phyloP scores from a whole-genome alignment of 2,329 filamentous ascomycete genomes.

The Xylaria sp. region DNA sequence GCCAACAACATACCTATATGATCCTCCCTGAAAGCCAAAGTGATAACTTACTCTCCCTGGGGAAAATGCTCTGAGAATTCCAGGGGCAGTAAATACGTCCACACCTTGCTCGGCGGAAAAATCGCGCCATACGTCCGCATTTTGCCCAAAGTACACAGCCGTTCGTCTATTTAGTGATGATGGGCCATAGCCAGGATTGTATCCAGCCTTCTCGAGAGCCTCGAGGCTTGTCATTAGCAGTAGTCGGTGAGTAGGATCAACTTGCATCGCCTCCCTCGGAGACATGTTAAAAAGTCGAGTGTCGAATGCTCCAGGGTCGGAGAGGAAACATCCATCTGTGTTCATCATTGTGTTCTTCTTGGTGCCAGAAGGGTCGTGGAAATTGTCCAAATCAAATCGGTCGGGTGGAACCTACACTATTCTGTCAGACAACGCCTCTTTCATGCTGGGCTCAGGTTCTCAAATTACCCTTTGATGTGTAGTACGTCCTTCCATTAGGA shows the following conservation, averaged over 20 bases:
- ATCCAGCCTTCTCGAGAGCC: slow-evolving; percentile 36
- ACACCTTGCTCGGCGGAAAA: slow-evolving; percentile 34
- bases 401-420: slow-evolving; percentile 30
- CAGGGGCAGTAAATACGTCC: slow-evolving; percentile 21
- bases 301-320: slow-evolving; percentile 36
- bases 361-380: slow-evolving; percentile 33
- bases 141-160: slow-evolving; percentile 46
- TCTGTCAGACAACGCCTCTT: neutral
- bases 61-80: slow-evolving; percentile 27
- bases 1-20: slow-evolving; percentile 20
- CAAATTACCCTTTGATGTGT: slow-evolving; percentile 36
- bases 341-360: slow-evolving; percentile 33
- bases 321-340: slow-evolving; percentile 30
- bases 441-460: neutral
- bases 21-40: slow-evolving; percentile 42
- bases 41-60: slow-evolving; percentile 38
- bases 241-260: slow-evolving; percentile 29
- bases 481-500: slow-evolving; percentile 38
- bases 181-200: slow-evolving; percentile 18
- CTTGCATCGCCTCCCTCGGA: slow-evolving; percentile 28
- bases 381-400: slow-evolving; percentile 33
- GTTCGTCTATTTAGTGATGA: slow-evolving; percentile 29
- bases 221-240: slow-evolving; percentile 32
- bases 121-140: slow-evolving; percentile 45
- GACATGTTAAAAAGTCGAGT: slow-evolving; percentile 31